phyloP scores from a whole-genome alignment of 768 basidiomycete species.

The Naganishia onofrii region DNA sequence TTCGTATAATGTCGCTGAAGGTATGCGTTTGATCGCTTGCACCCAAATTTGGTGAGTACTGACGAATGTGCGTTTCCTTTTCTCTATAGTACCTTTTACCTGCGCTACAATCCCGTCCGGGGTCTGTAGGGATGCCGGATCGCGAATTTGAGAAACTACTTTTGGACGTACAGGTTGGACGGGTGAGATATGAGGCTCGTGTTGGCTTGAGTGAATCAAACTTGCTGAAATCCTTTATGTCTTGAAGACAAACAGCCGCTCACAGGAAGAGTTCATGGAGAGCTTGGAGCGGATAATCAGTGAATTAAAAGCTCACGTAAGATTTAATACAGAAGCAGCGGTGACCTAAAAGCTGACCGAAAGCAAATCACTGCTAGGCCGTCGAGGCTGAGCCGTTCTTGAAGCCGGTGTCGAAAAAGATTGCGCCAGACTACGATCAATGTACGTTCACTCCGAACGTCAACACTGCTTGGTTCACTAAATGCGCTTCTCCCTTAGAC shows the following conservation, averaged over 20 bases:
- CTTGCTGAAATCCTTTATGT: conserved; percentile 18
- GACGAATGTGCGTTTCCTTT: background rate
- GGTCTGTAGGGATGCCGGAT: conserved; percentile 62
- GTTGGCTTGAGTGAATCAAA: background rate
- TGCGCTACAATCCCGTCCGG: conserved; percentile 75
- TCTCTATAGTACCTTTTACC: conserved; percentile 76
- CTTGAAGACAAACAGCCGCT: conserved; percentile 16
- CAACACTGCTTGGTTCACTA: conserved; percentile 17
- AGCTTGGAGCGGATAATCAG: conserved; percentile 80
- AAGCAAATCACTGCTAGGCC: conserved; percentile 49
- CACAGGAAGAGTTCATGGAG: conserved; percentile 84
- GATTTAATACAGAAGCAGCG: conserved; percentile 60
- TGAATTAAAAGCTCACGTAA: conserved; percentile 70
- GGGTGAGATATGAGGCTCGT: conserved; percentile 60
- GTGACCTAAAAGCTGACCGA: background rate
- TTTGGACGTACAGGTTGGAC: conserved; percentile 78
- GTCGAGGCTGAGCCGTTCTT: conserved; percentile 87
- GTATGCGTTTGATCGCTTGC: conserved; percentile 9
- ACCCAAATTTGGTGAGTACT: background rate
- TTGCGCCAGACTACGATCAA: conserved; percentile 90
- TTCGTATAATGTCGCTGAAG: conserved; percentile 29
- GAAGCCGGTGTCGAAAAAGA: conserved; percentile 82
- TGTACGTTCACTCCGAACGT: conserved; percentile 57
- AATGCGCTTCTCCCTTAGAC: conserved; percentile 69
- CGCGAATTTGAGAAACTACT: conserved; percentile 77